Evolutionary conservation across 768 basidiomycete genomes (phyloP), one percentile per base, ranked within the genome.

Genomic region (Auriculariales sp.): DNA sequence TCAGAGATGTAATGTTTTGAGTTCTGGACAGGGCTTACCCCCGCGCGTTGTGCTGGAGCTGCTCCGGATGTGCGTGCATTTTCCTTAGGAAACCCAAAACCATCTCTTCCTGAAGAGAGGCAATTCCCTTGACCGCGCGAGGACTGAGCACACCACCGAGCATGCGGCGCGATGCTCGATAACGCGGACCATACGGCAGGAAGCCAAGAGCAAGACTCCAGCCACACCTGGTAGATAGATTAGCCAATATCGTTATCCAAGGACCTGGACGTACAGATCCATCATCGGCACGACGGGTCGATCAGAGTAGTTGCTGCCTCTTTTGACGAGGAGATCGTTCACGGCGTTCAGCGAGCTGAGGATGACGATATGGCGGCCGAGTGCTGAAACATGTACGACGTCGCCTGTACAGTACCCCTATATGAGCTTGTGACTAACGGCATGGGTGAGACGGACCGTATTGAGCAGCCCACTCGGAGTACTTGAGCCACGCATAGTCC

Each of bases 401-500:
- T 36, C 35, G 7, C 35, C 35, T 36, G 35, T n/a, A n/a, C n/a
- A n/a, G n/a, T n/a, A n/a, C n/a, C n/a, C n/a, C n/a, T n/a, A n/a
- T n/a, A n/a, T n/a, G n/a, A n/a, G n/a, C n/a, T n/a, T n/a, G n/a
- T n/a, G n/a, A n/a, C n/a, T n/a, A n/a, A n/a, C n/a, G n/a, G n/a
- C n/a, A n/a, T n/a, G n/a, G n/a, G n/a, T n/a, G n/a, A n/a, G n/a
- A n/a, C n/a, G n/a, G n/a, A 72, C 74, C 74, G 54, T 74, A 73
- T 51, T 64, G 57, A 17, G 56, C 61, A 50, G 68, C 71, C 69
- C 72, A 74, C 42, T 70, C 66, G 24, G 66, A 64, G 52, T 73
- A 75, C 56, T 67, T 70, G 27, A 61, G 57, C 74, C 74, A 76
- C 1, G 73, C 71, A 54, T 73, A 70, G 24, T 64, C 52, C 3